phyloP scores from a whole-genome alignment of 805 yeast genomes.

The Ogataea angusta region DNA sequence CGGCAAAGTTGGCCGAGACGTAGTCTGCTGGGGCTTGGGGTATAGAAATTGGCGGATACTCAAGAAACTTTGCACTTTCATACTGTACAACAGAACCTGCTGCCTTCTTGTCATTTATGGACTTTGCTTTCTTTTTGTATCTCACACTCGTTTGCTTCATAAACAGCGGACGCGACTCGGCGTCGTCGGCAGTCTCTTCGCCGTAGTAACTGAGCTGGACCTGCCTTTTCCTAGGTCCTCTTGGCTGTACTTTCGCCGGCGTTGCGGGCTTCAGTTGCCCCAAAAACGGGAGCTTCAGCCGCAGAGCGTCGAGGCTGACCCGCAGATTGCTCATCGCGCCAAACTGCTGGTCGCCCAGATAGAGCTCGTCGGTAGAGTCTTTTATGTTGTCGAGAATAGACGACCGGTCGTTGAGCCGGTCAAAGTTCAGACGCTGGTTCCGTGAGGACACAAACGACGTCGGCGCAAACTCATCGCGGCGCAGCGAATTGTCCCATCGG shows the following conservation, averaged over 20 bases:
- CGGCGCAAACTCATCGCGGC: conserved; percentile 12
- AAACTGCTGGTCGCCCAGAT: neutral
- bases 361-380: conserved; percentile 12
- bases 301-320: conserved; percentile 1
- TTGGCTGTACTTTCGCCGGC: neutral
- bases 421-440: conserved; percentile 20
- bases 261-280: neutral
- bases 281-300: conserved; percentile 1
- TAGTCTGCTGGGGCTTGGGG: neutral
- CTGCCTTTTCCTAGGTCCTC: conserved; percentile 6
- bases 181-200: conserved; percentile 13
- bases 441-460: conserved; percentile 17
- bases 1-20: conserved; percentile 1
- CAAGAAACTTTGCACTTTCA: neutral
- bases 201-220: conserved; percentile 18
- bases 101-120: neutral
- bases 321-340: conserved; percentile 1
- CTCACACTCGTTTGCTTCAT: conserved; percentile 9
- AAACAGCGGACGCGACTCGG: conserved; percentile 5
- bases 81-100: conserved; percentile 2
- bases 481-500: conserved; percentile 8
- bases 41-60: neutral
- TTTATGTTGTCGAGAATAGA: conserved; percentile 11
- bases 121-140: conserved; percentile 7
- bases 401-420: conserved; percentile 16